Base-by-base conservation (phyloP, 345 rosid genomes). In the Carallia pectinifolia region DNA sequence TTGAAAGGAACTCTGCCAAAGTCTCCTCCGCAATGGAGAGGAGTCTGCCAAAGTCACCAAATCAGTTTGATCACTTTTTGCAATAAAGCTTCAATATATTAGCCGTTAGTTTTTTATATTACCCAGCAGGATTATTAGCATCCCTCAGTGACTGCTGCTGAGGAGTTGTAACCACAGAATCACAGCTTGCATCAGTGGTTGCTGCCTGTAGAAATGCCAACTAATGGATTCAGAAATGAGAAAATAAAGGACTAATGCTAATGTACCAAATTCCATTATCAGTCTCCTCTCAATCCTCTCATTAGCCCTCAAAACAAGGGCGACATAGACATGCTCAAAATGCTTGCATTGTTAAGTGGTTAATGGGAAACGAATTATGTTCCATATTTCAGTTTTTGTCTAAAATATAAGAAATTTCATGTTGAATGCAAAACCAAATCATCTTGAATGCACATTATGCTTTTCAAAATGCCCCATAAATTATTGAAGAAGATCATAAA, bases 11-110 rank as follows among this genome's bases (percentile, higher is more conserved):
- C 93, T 92, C 97, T 85, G 98, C 88, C 93, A 96, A 89, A 71
- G 99, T 91, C 93, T 92, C 97, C 93, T 96, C 98, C 13, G 99
- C 99, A 75, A 96, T 90, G 48, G 98, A 89, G 78, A 96, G 96
- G 85, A 96, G 93, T 83, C 99, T 96, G 85, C 68, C 40, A 72
- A 77, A 38, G 30, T 44, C 33, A 15, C 50, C 58, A 66, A 66
- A 62, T 16, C 61, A 58, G 30, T 53, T 67, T 12, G 54, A 17
- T 5, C 60, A 56, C 31, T 12, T 12, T 44, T 44, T 44, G 50
- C 50, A 44, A 44, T 12, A 3, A 44, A 44, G 50, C 17, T 10
- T 44, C 50, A 44, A 10, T 23, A 56, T 56, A 4, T 0, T 56
- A 56, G 31, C 17, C 60, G 9, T 27, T 27, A 50, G 66, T 60